Evolutionary conservation across 1,284 basidiomycete genomes (phyloP).

Genomic region (Malassezia furfur): DNA sequence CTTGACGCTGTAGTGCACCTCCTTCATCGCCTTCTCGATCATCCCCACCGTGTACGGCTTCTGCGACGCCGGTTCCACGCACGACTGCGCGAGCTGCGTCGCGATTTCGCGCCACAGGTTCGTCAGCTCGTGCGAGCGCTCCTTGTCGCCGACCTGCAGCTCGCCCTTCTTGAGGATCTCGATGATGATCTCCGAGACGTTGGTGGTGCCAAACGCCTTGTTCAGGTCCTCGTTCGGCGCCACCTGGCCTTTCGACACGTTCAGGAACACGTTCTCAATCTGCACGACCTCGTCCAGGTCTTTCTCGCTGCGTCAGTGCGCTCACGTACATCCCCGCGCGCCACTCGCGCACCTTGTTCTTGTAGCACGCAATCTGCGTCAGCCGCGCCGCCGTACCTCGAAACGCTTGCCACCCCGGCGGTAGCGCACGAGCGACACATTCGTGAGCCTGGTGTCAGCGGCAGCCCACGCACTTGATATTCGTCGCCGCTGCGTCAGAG

Average conservation of each 20-base stretch:
- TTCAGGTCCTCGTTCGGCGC: slow-evolving; percentile 79
- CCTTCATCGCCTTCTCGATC: slow-evolving; percentile 95
- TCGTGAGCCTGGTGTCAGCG: slow-evolving; percentile 58
- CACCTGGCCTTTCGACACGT: slow-evolving; percentile 91
- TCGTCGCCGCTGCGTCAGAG: slow-evolving; percentile 27
- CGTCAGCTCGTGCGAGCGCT: slow-evolving; percentile 77
- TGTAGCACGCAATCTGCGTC: slow-evolving; percentile 80
- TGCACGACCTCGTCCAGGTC: slow-evolving; percentile 92
- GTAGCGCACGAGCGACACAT: slow-evolving; percentile 86
- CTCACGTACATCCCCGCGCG: slow-evolving; percentile 63
- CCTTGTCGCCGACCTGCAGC: slow-evolving; percentile 92
- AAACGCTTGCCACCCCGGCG: slow-evolving; percentile 97
- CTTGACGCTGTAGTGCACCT: slow-evolving; percentile 83
- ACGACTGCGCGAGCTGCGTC: slow-evolving; percentile 85
- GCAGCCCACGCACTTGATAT: slow-evolving; percentile 35
- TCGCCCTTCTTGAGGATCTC: slow-evolving; percentile 96
- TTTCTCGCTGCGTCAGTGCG: slow-evolving; percentile 55
- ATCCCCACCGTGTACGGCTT: slow-evolving; percentile 85
- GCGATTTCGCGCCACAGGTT: slow-evolving; percentile 83
- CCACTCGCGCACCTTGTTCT: slow-evolving; percentile 98
- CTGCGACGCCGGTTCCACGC: slow-evolving; percentile 81
- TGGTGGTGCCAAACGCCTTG: slow-evolving; percentile 76
- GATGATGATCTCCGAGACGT: slow-evolving; percentile 65
- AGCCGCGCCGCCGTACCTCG: slow-evolving; percentile 52
- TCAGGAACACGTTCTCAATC: slow-evolving; percentile 88